Percentiles rank a stretch among this genome's conserved stretches.
phyloP scores from a whole-genome alignment of 768 basidiomycete genomes.

The Macrolepiota albuminosa region DNA sequence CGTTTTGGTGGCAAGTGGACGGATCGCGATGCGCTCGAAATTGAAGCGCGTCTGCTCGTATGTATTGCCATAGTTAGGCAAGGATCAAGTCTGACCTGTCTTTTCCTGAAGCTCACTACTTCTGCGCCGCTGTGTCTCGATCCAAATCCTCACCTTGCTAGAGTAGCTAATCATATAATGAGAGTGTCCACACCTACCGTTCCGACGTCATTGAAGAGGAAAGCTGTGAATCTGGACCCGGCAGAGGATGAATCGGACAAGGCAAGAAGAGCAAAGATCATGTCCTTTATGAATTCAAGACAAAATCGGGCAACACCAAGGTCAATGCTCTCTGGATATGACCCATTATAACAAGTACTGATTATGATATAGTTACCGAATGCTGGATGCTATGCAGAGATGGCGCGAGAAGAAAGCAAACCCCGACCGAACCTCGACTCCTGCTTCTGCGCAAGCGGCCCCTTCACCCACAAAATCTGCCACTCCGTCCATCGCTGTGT shows the following conservation, averaged over 20 bases:
- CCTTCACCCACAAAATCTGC: conserved; percentile 23
- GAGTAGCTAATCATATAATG: conserved; percentile 71
- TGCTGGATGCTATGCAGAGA: conserved; percentile 47
- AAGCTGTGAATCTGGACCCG: conserved; percentile 61
- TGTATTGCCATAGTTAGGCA: conserved; percentile 19
- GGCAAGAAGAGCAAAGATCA: conserved; percentile 65
- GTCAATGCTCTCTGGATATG: conserved; percentile 28
- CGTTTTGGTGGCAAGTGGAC: conserved; percentile 56
- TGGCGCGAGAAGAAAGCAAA: conserved; percentile 22
- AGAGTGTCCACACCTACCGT: conserved; percentile 70
- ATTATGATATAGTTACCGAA: conserved; percentile 40
- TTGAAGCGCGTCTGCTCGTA: conserved; percentile 73
- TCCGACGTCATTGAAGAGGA: conserved; percentile 72
- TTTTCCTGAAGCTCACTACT: conserved; percentile 55
- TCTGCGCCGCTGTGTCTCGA: conserved; percentile 74
- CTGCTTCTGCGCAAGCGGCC: conserved; percentile 13
- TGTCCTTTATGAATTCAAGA: conserved; percentile 74
- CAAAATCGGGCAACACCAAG: conserved; percentile 44
- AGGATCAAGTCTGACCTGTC: conserved; percentile 6
- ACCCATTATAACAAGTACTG: neutral
- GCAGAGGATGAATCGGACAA: conserved; percentile 78
- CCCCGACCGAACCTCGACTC: conserved; percentile 18
- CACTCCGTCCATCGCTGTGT: conserved; percentile 24
- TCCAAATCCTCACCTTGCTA: conserved; percentile 71
- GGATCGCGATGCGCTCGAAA: conserved; percentile 65